Evolutionary conservation across 139 green algal genomes (phyloP), one percentile per base, ranked within the genome.

Genomic region (Zygnema cylindricum): DNA sequence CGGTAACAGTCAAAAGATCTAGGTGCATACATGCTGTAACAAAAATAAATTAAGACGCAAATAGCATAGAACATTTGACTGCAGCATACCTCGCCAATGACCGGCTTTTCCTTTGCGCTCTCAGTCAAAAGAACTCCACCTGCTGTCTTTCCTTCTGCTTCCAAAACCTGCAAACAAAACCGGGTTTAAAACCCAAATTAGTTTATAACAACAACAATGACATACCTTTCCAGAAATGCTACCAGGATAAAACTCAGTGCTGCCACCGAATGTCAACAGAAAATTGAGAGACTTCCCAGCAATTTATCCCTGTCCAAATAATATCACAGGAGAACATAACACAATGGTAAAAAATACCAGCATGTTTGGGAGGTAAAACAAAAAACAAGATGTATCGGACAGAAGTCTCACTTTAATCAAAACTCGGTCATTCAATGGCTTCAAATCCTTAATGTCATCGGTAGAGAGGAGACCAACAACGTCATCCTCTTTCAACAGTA

Each of bases 41-140:
- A n/a, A n/a, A n/a, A n/a, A n/a, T n/a, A n/a, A n/a, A n/a, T 54
- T 79, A 7, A 42, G 36, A 79, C 42, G 3, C 36, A 42, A 42
- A 7, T 41, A 7, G 42, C 11, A 25, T 63, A 63, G 16, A 63
- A 16, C 49, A 63, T 25, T 63, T 16, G 7, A 63, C 49, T 63
- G 7, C 7, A 63, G 81, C 83, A 3, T 36, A 92, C 88, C 1
- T 55, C 69, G 43, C 97, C 97, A 78, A 98, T 95, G 43, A 94
- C 97, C 75, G 97, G 97, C 93, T 96, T 96, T 76, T 99, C 97
- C 57, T 93, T 93, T 69, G 92, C 87, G 2, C 93, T 92, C 25
- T 92, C 93, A 3, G 94, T 95, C 69, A 99, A 94, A 71, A 99
- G 85, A 84, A 99, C 92, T 49, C 97, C 97, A 21, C 95, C 96